These are phyloP conservation scores for Pouteria campechiana DNA, from an alignment of 179 eudicot species.

Conservation along the genomic window DNA sequence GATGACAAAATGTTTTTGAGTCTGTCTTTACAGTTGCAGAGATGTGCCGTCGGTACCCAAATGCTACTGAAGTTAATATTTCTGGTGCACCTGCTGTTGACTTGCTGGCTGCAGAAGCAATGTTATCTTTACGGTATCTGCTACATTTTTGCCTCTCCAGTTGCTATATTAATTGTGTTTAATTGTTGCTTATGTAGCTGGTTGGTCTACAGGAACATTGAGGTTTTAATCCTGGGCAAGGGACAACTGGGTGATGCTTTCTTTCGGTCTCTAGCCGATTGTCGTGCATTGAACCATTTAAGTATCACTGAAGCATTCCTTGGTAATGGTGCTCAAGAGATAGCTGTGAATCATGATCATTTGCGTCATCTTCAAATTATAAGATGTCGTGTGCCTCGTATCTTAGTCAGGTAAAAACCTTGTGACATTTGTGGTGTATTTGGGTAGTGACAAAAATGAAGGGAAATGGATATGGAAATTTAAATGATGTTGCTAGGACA, in stretches of 20 bases:
- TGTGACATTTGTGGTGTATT: no score
- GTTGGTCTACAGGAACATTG: conserved; percentile 54
- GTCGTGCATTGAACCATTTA: conserved; percentile 55
- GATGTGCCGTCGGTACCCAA: conserved; percentile 82
- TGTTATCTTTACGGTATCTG: conserved; percentile 61
- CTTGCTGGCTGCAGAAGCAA: conserved; percentile 56
- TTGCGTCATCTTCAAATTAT: conserved; percentile 68
- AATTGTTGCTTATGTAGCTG: conserved; percentile 9
- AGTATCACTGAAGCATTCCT: conserved; percentile 68
- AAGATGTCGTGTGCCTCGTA: conserved; percentile 77
- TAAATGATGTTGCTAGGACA: no score
- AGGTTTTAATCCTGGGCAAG: conserved; percentile 62
- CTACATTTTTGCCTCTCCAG: conserved; percentile 3
- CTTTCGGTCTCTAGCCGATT: conserved; percentile 62
- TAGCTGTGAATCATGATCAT: conserved; percentile 63
- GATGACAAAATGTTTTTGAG: no score
- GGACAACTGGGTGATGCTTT: conserved; percentile 73
- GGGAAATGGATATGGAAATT: no score
- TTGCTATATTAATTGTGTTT: background rate
- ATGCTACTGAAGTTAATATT: conserved; percentile 65
- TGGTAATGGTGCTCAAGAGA: conserved; percentile 86
- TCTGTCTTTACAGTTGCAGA: conserved; percentile 62
- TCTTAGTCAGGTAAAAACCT: conserved; percentile 58
- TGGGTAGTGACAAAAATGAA: no score
- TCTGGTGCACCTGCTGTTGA: conserved; percentile 54